These are phyloP conservation scores for Fusarium sp. DNA, from an alignment of 2,329 filamentous ascomycete species.

Conservation along the genomic window DNA sequence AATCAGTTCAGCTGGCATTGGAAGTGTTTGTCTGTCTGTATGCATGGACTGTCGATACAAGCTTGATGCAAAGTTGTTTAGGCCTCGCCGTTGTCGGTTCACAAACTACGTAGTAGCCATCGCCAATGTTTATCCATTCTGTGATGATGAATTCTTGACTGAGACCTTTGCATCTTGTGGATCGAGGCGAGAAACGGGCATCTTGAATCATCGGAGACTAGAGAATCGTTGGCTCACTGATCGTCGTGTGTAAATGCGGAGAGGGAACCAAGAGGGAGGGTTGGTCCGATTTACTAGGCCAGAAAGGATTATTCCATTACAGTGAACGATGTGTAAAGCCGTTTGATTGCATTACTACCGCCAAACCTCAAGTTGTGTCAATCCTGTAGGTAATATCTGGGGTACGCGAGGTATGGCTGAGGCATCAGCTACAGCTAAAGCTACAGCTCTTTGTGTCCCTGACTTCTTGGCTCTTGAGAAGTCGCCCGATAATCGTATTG, in stretches of 20 bases:
- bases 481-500: neutral
- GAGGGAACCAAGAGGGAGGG: conserved; percentile 12
- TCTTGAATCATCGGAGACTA: conserved; percentile 22
- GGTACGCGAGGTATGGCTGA: conserved; percentile 18
- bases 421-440: neutral
- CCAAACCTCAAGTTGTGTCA: conserved; percentile 4
- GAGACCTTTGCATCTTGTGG: neutral
- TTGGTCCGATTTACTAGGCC: conserved; percentile 1
- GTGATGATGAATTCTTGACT: neutral
- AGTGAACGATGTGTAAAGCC: conserved; percentile 33
- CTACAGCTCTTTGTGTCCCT: neutral
- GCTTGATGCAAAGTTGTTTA: neutral
- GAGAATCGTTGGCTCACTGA: conserved; percentile 13
- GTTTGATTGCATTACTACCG: conserved; percentile 35
- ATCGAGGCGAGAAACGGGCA: conserved; percentile 8
- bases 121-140: neutral
- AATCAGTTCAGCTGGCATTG: neutral
- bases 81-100: conserved; percentile 8
- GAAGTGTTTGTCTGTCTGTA: neutral
- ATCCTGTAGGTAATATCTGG: conserved; percentile 7
- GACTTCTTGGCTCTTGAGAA: conserved; percentile 4
- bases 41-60: neutral
- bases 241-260: conserved; percentile 29
- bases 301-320: conserved; percentile 32
- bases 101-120: neutral